Evolutionary conservation across 2,329 filamentous ascomycete genomes (phyloP), one percentile per base, ranked within the genome.

Genomic region (Aspergillus pseudonomiae): DNA sequence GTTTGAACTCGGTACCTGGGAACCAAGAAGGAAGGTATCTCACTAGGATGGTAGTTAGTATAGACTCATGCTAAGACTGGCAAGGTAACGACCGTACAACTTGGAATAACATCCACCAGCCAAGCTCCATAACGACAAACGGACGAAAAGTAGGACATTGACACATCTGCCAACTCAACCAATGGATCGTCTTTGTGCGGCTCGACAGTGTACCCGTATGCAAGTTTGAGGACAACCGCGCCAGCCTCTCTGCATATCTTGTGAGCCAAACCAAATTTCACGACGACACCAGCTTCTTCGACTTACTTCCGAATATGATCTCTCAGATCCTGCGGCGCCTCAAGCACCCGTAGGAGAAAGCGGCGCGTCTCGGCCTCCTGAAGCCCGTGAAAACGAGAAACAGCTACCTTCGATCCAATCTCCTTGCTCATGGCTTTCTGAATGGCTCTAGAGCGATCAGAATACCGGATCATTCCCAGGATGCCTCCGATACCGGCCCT

Each of bases 1-100:
- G 61, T 57, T 82, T 79, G 73, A 83, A 85, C 1, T 68, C 72
- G 9, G 79, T 76, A 0, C 83, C 82, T 1, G 81, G 82, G 16
- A 81, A 67, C 79, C 82, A 83, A 1, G 77, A 68, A 0, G 83
- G 82, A 0, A 83, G 24, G 56, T 71, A 69, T 56, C 52, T 69
- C 32, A 74, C 73, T 74, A 28, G 3, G 7, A 5, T 11, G 10
- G 10, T 59, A n/a, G 56, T 50, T n/a, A 60, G 43, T 6, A 39
- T 0, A 16, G 6, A 19, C 7, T 41, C 12, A 32, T 1, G 2
- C 11, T 5, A 32, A 26, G 9, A 11, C 4, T 24, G n/a, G 1
- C 12, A 24, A 14, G 6, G 21, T 1, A 36, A 7, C 4, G 2
- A 21, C 32, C 39, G 34, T 61, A 68, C 68, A 54, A 6, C 62